A percentile compares a stretch with the other conserved stretches of the same genome.
phyloP scores from a whole-genome alignment of 75 land plant genomes.

The Picea sitchensis region DNA sequence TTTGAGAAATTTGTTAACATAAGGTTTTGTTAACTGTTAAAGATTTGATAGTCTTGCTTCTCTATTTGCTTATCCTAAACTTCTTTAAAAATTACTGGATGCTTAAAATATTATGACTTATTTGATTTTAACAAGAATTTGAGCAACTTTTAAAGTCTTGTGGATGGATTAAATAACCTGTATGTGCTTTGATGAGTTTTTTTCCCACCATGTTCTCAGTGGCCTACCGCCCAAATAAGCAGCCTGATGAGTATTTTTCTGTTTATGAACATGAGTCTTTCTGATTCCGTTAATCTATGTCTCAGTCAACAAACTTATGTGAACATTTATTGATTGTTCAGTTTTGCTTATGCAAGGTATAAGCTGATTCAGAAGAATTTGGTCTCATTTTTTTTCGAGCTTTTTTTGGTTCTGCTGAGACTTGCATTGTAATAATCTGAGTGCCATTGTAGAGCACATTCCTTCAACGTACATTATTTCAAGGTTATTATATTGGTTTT shows the following conservation, averaged over 20 bases:
- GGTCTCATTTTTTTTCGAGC: neutral
- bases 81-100: neutral
- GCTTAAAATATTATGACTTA: neutral
- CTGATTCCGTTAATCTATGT: neutral
- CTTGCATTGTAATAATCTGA: neutral
- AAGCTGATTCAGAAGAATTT: neutral
- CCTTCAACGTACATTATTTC: neutral
- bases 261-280: neutral
- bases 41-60: neutral
- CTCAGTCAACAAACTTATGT: neutral
- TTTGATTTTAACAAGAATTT: neutral
- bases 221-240: too few relatives aligned
- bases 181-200: neutral
- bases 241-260: too few relatives aligned
- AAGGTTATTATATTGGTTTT: neutral
- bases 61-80: neutral
- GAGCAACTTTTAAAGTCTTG: neutral
- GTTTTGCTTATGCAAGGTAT: slow-evolving; percentile 9
- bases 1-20: too few relatives aligned
- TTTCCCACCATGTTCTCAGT: neutral
- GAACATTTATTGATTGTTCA: slow-evolving; percentile 6
- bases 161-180: neutral
- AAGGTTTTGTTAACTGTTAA: neutral
- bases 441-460: neutral
- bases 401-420: neutral